A percentile compares a stretch with the other conserved stretches of the same genome.
Evolutionary conservation across 2,329 filamentous ascomycete genomes (phyloP).

Genomic region (Tolypocladium sp.): DNA sequence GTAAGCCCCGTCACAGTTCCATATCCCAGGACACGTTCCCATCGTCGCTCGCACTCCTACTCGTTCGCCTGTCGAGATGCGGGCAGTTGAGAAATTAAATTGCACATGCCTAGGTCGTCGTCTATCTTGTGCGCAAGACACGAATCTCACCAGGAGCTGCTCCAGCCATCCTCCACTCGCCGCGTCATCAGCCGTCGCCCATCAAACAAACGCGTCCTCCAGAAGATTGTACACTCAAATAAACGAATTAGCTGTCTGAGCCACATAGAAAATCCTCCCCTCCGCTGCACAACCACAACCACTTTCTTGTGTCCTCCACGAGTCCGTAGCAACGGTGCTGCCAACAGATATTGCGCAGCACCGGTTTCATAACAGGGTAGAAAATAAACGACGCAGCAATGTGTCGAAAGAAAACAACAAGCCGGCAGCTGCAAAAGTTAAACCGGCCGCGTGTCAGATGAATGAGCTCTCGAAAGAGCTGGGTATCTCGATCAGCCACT

Average conservation of each 20-base stretch:
- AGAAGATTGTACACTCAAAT: background rate
- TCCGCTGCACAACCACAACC: background rate
- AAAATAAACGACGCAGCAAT: slow-evolving; percentile 1
- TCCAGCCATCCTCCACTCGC: background rate
- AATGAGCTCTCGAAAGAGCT: slow-evolving; percentile 27
- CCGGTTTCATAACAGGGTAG: background rate
- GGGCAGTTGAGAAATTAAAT: background rate
- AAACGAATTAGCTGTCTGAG: background rate
- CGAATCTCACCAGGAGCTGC: background rate
- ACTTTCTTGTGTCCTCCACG: background rate
- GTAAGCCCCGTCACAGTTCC: background rate
- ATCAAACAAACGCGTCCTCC: background rate
- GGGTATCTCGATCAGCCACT: slow-evolving; percentile 29
- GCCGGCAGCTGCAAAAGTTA: slow-evolving; percentile 11
- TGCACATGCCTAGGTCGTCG: background rate
- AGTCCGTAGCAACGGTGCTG: background rate
- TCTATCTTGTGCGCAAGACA: background rate
- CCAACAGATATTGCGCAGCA: background rate
- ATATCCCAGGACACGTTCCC: background rate
- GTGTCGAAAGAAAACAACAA: slow-evolving; percentile 6
- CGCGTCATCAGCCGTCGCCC: background rate
- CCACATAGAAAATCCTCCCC: background rate
- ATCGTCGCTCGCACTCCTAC: background rate
- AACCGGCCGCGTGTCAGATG: slow-evolving; percentile 21
- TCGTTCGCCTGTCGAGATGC: background rate